These are phyloP conservation scores for Strombidium stylifer DNA, from an alignment of 73 alveolate genomes.

Conservation along the genomic window DNA sequence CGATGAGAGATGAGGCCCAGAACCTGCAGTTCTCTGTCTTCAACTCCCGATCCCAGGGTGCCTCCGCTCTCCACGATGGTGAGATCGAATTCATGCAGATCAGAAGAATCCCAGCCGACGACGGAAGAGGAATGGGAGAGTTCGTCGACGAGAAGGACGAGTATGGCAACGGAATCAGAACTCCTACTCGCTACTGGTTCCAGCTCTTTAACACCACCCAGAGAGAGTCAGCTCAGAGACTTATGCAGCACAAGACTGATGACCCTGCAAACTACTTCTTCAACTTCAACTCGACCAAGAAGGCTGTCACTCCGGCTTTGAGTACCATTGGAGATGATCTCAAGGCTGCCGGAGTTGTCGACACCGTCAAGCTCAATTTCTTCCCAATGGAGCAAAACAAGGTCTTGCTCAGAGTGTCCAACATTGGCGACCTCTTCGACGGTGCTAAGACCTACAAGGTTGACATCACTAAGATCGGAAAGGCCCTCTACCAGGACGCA, in stretches of 20 bases:
- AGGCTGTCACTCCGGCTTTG: too few species aligned
- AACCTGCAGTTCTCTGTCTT: slow-evolving; percentile 51
- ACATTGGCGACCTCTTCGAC: slow-evolving; percentile 3
- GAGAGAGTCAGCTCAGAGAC: background rate
- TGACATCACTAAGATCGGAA: too few species aligned
- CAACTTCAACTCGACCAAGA: background rate
- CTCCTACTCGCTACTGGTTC: background rate
- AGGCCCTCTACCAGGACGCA: too few species aligned
- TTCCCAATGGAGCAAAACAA: background rate
- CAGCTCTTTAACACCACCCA: background rate
- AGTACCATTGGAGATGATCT: too few species aligned
- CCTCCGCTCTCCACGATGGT: slow-evolving; percentile 80
- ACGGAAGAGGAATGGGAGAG: slow-evolving; percentile 63
- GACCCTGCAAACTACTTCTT: slow-evolving; percentile 11
- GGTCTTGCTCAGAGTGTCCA: background rate
- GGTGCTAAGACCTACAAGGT: too few species aligned
- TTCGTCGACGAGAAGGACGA: slow-evolving; percentile 72
- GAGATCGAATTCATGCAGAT: slow-evolving; percentile 91
- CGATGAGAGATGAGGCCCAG: slow-evolving; percentile 60
- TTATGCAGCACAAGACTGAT: background rate
- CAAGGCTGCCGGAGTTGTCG: too few species aligned
- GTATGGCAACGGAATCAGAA: slow-evolving; percentile 28
- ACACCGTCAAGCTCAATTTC: background rate
- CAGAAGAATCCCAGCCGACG: slow-evolving; percentile 71
- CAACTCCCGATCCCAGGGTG: slow-evolving; percentile 91